Base-by-base conservation (phyloP, 2,329 filamentous ascomycete species). In the Stachybotrys elegans region DNA sequence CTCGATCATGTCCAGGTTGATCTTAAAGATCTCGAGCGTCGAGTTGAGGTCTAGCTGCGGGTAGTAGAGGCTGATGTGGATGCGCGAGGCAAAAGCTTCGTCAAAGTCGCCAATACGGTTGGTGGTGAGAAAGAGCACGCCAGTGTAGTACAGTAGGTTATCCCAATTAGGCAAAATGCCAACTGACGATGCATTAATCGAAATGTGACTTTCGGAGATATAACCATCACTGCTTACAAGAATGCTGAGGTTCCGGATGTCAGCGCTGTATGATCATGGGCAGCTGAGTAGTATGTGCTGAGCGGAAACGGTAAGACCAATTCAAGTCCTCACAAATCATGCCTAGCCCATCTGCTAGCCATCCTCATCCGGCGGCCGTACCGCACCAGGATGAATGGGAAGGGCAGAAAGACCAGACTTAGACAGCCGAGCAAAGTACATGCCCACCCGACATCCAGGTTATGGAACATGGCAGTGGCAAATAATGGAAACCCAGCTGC, bases 51-150 rank as follows among this genome's bases (percentile, higher is more conserved):
- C 45, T 7, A 65, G 53, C 7, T 41, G 43, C 4, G 54, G 61
- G 43, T 68, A 71, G 46, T 63, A 63, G 0, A 69, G 52, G 13
- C 51, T 59, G 7, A 66, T 46, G 43, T 69, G 62, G 22, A 71
- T 58, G 0, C 68, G 57, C 0, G 67, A 70, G 23, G 54, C 55
- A 48, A 70, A 70, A 1, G 68, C 69, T 32, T 69, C 67, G 47
- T 73, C 70, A 16, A 73, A 61, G 4, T 54, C 52, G 1, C 67
- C 66, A 3, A 71, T 62, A 3, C 67, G 61, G 50, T 72, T 73
- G 6, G 70, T 72, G 0, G 70, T 73, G 8, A 73, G 56, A 52
- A 67, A 69, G 2, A 71, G 51, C 32, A 71, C 63, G 1, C 68
- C 68, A 3, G 50, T 45, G 41, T 67, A 70, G 49, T 68, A 69